Evolutionary conservation across 1,284 basidiomycete species (phyloP), one percentile per base, ranked within the genome.

Genomic region (Tilletia setariae): DNA sequence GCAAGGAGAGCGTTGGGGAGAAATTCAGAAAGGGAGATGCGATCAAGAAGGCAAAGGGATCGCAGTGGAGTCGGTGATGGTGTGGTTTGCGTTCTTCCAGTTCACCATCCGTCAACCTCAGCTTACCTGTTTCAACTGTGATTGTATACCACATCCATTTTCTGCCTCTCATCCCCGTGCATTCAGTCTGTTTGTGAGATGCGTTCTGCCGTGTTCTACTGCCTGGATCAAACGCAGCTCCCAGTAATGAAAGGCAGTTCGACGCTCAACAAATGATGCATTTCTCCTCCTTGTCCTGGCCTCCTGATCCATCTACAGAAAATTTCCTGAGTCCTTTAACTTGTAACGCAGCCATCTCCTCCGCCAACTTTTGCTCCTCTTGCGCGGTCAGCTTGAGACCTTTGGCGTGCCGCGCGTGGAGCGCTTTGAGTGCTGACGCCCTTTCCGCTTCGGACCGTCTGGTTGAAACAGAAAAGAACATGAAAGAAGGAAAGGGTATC

Each of bases 381-480:
- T 72, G 68, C 53, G 72, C 56, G 2, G 72, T 74, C 0, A 78
- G 65, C 15, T 61, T 61, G 25, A 78, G 73, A 56, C 76, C 76
- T 63, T 76, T 78, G 13, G 59, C 65, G 23, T 78, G 75, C 2
- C 76, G 66, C 23, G 72, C 75, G 40, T 78, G 71, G 67, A 76
- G 72, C 1, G 76, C 76, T 0, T 70, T 70, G 44, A 78, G 72
- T 6, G 75, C 72, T 16, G 76, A 78, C 2, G 69, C 28, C n/a
- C 74, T 47, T 65, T 78, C 76, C 1, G 72, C 71, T 61, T 73
- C 76, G 0, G 75, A 75, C 19, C 76, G 74, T 66, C 76, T 78
- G 66, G 21, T 2, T 7, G 25, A 30, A 8, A 40, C 8, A 21
- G 28, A n/a, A 16, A 23, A 49, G 21, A 49, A 23, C 21, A 32